Percentiles rank a stretch among this genome's conserved stretches.
phyloP scores from a whole-genome alignment of 73 alveolate genomes.

The Symbiodinium natans region DNA sequence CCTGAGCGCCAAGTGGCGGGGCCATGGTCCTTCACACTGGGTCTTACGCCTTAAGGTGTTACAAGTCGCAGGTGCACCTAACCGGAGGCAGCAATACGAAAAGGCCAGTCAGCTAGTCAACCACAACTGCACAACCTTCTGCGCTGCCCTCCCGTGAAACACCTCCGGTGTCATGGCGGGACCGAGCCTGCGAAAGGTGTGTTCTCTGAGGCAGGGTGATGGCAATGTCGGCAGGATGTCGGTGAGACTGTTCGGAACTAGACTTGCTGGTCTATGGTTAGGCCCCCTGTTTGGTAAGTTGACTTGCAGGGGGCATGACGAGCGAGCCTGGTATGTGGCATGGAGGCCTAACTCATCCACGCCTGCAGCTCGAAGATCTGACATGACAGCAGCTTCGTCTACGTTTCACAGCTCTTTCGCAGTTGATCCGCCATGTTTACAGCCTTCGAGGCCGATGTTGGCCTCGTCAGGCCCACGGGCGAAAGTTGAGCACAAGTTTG shows the following conservation, averaged over 20 bases:
- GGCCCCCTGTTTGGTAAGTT: too few species aligned
- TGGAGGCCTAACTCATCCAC: constrained; percentile 36
- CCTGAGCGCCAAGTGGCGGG: too few species aligned
- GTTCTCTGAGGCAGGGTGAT: background rate
- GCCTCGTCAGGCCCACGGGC: constrained; percentile 30
- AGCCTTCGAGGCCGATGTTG: constrained; percentile 29
- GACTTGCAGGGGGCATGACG: constrained; percentile 81
- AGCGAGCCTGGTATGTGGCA: constrained; percentile 67
- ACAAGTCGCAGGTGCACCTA: too few species aligned
- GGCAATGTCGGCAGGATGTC: background rate
- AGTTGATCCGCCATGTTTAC: too few species aligned
- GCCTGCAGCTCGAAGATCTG: background rate
- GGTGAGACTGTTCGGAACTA: background rate
- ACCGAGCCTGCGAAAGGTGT: constrained; percentile 40
- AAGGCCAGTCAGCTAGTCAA: too few species aligned
- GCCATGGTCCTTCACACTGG: too few species aligned
- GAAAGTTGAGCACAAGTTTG: background rate
- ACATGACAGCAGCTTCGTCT: too few species aligned
- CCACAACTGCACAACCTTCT: too few species aligned
- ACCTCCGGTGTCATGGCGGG: background rate
- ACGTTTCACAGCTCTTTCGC: too few species aligned
- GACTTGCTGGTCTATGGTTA: background rate
- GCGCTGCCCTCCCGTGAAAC: background rate
- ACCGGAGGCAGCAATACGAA: too few species aligned
- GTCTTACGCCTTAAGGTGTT: too few species aligned